Base-by-base conservation (phyloP, 352 stramenopile species). In the Albugo laibachii region DNA sequence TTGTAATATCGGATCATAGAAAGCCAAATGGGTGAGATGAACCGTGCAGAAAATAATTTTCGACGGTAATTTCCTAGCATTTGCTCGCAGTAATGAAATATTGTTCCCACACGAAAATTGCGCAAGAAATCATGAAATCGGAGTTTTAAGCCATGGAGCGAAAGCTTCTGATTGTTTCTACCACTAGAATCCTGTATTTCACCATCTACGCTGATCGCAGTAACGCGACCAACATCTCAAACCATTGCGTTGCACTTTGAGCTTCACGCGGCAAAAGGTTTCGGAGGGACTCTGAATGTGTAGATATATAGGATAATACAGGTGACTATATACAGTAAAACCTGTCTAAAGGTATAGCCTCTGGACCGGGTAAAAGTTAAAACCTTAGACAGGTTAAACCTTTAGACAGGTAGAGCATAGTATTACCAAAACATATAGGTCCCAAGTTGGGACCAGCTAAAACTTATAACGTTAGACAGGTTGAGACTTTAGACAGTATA, bases 71-170 rank as follows among this genome's bases (percentile, higher is more conserved):
- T 83, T 39, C 74, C 66, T 24, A 94, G 56, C 13, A 95, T 72
- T 62, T 92, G 75, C 55, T 94, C 77, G 48, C 84, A 74, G 57
- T 95, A 95, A 56, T 74, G 79, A 55, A 93, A 94, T 20, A 92
- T 61, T 34, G 77, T 68, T 0, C 80, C 84, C 8, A 89, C 62
- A 34, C 78, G 72, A 55, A 93, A 95, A 41, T 74, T 83, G 40
- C 83, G 80, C 45, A 95, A 65, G 50, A 95, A 95, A 14, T 76
- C 61, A n/a, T 73, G 57, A 34, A 85, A 49, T 13, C 76, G 70
- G 24, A 60, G 61, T 53, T 85, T 71, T 45, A 88, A 56, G 8
- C 66, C 71, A 12, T 69, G 64, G 2, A 68, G 71, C 41, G 67
- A 80, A 18, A 56, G 60, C 35, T 74, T 62, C 13, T 68, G 58